Evolutionary conservation across 2,329 filamentous ascomycete genomes (phyloP).

Genomic region (Cordyceps fumosorosea): DNA sequence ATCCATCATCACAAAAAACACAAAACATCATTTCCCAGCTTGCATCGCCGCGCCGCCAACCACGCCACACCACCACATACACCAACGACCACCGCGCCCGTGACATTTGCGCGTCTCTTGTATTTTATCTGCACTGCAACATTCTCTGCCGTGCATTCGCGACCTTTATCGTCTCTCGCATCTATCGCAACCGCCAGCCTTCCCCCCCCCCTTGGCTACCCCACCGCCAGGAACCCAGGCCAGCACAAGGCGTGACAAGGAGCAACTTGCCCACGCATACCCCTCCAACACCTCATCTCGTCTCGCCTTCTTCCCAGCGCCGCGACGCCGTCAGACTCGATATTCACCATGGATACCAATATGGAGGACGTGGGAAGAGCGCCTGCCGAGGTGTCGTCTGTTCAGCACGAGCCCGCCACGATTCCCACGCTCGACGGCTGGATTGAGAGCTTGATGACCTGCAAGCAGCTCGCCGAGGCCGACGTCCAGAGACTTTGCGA

Average conservation of each 20-base stretch:
- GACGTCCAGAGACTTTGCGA: slow-evolving; percentile 97
- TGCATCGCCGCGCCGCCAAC: not conserved
- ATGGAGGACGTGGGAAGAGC: slow-evolving; percentile 97
- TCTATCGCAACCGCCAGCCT: not conserved
- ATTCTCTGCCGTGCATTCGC: not conserved
- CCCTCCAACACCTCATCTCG: slow-evolving; percentile 1
- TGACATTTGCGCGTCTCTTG: not conserved
- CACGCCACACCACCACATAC: not conserved
- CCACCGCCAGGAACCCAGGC: slow-evolving; percentile 13
- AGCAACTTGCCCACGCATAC: slow-evolving; percentile 10
- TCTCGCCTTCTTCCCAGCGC: slow-evolving; percentile 13
- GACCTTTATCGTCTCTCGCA: not conserved
- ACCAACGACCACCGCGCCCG: not conserved
- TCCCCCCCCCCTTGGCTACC: slow-evolving; percentile 10
- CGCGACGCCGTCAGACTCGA: slow-evolving; percentile 1
- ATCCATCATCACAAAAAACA: slow-evolving; percentile 9
- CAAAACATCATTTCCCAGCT: slow-evolving; percentile 6
- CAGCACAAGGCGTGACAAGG: not conserved
- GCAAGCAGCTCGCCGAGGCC: slow-evolving; percentile 92
- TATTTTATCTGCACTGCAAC: not conserved
- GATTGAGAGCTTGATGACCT: slow-evolving; percentile 97
- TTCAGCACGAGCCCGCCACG: slow-evolving; percentile 71
- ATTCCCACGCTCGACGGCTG: slow-evolving; percentile 93
- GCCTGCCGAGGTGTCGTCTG: slow-evolving; percentile 69
- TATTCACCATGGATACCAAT: slow-evolving; percentile 75